Evolutionary conservation across 2,329 filamentous ascomycete species (phyloP).

Genomic region (Fusarium sp.): DNA sequence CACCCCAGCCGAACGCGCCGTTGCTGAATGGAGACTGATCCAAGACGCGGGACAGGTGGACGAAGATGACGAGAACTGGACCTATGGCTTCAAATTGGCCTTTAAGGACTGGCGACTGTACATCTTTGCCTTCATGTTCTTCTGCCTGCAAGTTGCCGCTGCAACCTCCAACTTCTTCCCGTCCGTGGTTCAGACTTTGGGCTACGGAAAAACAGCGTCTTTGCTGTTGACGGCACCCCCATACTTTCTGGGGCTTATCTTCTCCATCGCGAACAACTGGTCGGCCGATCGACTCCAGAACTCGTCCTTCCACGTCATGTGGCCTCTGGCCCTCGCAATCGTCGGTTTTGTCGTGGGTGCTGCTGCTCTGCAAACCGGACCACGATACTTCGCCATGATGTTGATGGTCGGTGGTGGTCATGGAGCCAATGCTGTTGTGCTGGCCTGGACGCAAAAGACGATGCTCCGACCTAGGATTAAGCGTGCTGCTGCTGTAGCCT

Average conservation of each 20-base stretch:
- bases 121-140: constrained; percentile 20
- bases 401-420: constrained; percentile 18
- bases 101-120: constrained; percentile 23
- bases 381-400: constrained; percentile 23
- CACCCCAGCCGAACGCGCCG: constrained; percentile 9
- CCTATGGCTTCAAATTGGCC: constrained; percentile 14
- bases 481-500: constrained; percentile 13
- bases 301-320: constrained; percentile 19
- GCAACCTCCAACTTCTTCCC: constrained; percentile 19
- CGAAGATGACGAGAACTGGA: constrained; percentile 19
- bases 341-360: constrained; percentile 15
- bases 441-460: constrained; percentile 17
- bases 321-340: constrained; percentile 8
- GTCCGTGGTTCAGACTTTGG: constrained; percentile 16
- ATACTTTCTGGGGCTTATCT: constrained; percentile 13
- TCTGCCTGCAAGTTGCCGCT: constrained; percentile 17
- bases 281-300: constrained; percentile 15
- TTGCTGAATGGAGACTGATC: constrained; percentile 19
- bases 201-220: constrained; percentile 1
- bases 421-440: constrained; percentile 15
- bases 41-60: constrained; percentile 18
- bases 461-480: constrained; percentile 15
- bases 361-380: constrained; percentile 1
- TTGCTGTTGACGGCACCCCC: constrained; percentile 12
- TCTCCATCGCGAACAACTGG: constrained; percentile 17